A percentile compares a stretch with the other conserved stretches of the same genome.
Evolutionary conservation across 768 basidiomycete genomes (phyloP).

Genomic region (Harrya chromipes): DNA sequence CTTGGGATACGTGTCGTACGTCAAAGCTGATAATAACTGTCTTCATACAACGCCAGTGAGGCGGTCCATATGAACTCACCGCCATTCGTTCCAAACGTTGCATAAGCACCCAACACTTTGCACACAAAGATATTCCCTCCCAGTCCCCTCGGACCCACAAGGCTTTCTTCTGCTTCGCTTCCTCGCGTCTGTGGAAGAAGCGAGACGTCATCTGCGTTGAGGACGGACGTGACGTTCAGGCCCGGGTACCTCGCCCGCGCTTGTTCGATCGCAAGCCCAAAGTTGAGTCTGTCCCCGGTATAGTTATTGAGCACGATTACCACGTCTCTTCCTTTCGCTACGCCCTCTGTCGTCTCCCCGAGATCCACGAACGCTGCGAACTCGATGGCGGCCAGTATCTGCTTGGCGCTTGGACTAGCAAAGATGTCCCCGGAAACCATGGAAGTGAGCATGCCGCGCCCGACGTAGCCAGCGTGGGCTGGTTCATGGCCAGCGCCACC

Average conservation of each 20-base stretch:
- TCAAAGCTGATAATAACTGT: neutral
- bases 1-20: neutral
- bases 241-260: constrained; percentile 37
- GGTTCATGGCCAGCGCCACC: constrained; percentile 61
- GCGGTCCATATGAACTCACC: constrained; percentile 19
- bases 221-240: constrained; percentile 41
- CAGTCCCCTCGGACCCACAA: constrained; percentile 50
- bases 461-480: constrained; percentile 55
- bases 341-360: constrained; percentile 2
- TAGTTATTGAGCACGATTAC: constrained; percentile 48
- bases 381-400: constrained; percentile 48
- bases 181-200: constrained; percentile 27
- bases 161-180: constrained; percentile 9
- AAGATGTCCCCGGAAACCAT: constrained; percentile 62
- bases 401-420: constrained; percentile 58
- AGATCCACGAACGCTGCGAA: constrained; percentile 39
- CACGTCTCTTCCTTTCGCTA: constrained; percentile 11
- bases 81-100: constrained; percentile 36
- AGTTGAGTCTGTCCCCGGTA: constrained; percentile 56
- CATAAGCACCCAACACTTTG: constrained; percentile 52
- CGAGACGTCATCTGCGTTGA: constrained; percentile 57
- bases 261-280: constrained; percentile 55
- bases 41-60: constrained; percentile 8
- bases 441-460: constrained; percentile 52
- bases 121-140: constrained; percentile 50